phyloP scores from a whole-genome alignment of 495 filamentous ascomycete species.

The Trypethelium eluteriae region DNA sequence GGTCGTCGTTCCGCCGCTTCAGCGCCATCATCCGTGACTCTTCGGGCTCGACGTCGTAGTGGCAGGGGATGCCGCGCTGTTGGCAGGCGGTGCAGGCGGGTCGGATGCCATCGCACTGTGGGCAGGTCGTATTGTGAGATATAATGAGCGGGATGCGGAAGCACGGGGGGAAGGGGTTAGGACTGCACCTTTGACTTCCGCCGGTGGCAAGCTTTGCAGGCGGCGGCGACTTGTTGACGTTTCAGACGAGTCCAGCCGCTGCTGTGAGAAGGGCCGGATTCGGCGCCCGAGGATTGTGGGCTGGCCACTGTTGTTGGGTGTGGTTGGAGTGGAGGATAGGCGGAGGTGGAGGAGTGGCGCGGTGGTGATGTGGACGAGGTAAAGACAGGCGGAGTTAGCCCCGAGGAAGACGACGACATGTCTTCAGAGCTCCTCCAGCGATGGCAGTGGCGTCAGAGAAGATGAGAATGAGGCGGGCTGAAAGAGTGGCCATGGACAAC shows the following conservation, averaged over 20 bases:
- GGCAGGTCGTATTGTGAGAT: not conserved
- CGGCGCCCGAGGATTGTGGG: not conserved
- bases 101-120: not conserved
- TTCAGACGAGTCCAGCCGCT: slow-evolving; percentile 7
- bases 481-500: not conserved
- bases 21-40: slow-evolving; percentile 7
- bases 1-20: not conserved
- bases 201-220: not conserved
- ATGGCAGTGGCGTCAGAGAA: not conserved
- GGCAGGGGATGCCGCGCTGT: not conserved
- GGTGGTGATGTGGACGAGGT: not conserved
- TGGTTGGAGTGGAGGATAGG: not conserved
- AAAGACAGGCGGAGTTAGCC: slow-evolving; percentile 4
- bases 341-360: not conserved
- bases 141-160: not conserved
- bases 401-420: not conserved
- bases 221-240: slow-evolving; percentile 2
- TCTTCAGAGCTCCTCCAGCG: not conserved
- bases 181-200: slow-evolving; percentile 1
- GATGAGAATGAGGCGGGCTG: not conserved
- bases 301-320: not conserved
- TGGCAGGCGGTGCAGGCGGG: slow-evolving; percentile 7
- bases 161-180: not conserved
- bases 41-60: slow-evolving; percentile 9
- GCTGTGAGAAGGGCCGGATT: not conserved